These are phyloP conservation scores for Calonectria ilicicola DNA, from an alignment of 2,329 filamentous ascomycete species.

Conservation along the genomic window DNA sequence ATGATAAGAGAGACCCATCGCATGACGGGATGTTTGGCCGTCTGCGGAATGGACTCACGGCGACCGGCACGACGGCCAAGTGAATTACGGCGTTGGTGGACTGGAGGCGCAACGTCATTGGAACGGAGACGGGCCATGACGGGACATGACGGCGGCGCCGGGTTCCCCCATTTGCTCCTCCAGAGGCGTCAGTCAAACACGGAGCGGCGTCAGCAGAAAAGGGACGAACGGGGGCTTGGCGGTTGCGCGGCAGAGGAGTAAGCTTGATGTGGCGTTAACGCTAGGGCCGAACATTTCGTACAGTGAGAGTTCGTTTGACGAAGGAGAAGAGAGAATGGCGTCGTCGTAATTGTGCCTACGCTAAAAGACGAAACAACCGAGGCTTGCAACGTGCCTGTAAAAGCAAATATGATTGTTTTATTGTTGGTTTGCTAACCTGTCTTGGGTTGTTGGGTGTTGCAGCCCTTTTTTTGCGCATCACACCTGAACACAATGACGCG, in stretches of 20 bases:
- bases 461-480: neutral
- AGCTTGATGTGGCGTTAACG: conserved; percentile 29
- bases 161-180: neutral
- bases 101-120: conserved; percentile 9
- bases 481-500: neutral
- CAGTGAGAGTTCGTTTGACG: conserved; percentile 19
- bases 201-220: conserved; percentile 19
- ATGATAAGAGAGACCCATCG: neutral
- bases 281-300: conserved; percentile 25
- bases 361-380: conserved; percentile 20
- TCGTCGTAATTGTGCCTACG: neutral
- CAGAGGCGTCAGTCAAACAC: neutral
- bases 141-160: neutral
- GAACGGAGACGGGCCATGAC: neutral
- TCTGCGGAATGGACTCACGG: neutral
- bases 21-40: neutral
- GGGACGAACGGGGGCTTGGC: conserved; percentile 17
- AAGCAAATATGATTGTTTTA: neutral
- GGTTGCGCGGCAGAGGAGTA: conserved; percentile 16
- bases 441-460: neutral
- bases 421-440: neutral
- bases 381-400: neutral
- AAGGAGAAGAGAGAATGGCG: neutral
- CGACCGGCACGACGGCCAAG: conserved; percentile 2
- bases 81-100: neutral